These are phyloP conservation scores for Sugiyamaella mastotermitis DNA, from an alignment of 805 yeast species.

Conservation along the genomic window DNA sequence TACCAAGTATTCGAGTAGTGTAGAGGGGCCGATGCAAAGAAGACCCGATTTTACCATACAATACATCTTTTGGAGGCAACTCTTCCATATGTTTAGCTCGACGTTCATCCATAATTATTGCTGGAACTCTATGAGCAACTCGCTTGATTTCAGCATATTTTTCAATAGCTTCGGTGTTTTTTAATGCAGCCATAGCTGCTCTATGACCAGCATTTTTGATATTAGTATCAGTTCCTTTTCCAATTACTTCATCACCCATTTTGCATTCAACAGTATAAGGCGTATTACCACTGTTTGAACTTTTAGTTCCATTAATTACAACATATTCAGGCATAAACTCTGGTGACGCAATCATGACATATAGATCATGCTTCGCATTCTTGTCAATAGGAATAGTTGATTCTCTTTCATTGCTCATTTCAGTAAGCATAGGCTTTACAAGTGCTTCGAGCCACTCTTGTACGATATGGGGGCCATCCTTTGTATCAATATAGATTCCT, in stretches of 20 bases:
- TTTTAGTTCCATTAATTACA: constrained; percentile 30
- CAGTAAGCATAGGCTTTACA: constrained; percentile 30
- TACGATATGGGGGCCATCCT: constrained; percentile 27
- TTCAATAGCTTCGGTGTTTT: constrained; percentile 52
- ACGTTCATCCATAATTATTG: not conserved
- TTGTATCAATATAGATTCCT: constrained; percentile 61
- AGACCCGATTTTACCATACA: constrained; percentile 17
- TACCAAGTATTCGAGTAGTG: not conserved
- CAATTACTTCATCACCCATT: constrained; percentile 59
- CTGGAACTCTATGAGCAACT: constrained; percentile 8
- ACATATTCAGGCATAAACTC: constrained; percentile 55
- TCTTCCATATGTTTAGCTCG: constrained; percentile 2
- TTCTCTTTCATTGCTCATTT: constrained; percentile 28
- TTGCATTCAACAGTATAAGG: constrained; percentile 61
- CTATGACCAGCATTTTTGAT: constrained; percentile 71
- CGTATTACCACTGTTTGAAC: constrained; percentile 28
- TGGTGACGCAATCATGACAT: constrained; percentile 68
- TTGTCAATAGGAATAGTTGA: constrained; percentile 38
- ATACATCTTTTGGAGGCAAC: constrained; percentile 12
- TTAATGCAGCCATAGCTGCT: constrained; percentile 80
- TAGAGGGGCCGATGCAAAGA: constrained; percentile 14
- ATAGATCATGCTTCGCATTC: constrained; percentile 72
- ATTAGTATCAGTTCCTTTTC: constrained; percentile 64
- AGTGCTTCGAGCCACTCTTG: constrained; percentile 30
- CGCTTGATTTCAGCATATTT: constrained; percentile 56